Base-by-base conservation (phyloP, 2,329 filamentous ascomycete species). In the Cadophora luteo-olivacea region DNA sequence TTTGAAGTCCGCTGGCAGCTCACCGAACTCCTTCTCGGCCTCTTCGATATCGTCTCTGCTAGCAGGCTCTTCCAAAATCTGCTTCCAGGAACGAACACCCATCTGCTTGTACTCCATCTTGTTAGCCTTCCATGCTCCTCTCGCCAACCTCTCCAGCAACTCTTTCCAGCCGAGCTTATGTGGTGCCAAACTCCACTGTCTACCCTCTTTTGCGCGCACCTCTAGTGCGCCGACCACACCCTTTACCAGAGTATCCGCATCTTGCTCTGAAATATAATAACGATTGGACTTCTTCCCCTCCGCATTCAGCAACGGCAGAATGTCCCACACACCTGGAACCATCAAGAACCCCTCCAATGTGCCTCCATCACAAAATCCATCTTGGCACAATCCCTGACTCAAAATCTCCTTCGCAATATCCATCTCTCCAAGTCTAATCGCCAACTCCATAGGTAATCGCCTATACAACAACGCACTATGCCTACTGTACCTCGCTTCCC, bases 281-380 rank as follows among this genome's bases (percentile, higher is more conserved):
- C 64, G 67, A 45, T 69, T 72, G 11, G 63, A 45, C 32, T 70
- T 60, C 24, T 69, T 70, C 4, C 67, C 69, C 14, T 60, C 36
- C 29, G 66, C 25, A 4, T 67, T 65, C 38, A 72, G 41, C 9
- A 72, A 33, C 8, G 69, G 69, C 55, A 72, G 58, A 48, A 71
- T 69, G 51, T 71, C 65, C 61, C 65, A 71, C 49, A 72, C 69
- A 24, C 67, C 69, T 22, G 69, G 69, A 51, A 72, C 11, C 22
- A 65, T 32, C 22, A 72, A 61, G 55, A 65, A 71, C 14, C 61
- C 29, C 12, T 64, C 48, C 49, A 71, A 61, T 14, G 48, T 54
- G n/a, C 51, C 55, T 4, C 63, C 70, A 45, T 54, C 29, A 24
- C n/a, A 51, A 36, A 72, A 68, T 9, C 70, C 68, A 58, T 72